These are phyloP conservation scores for Rhododendron mucronatum DNA, from an alignment of 148 eudicot genomes.

Conservation along the genomic window DNA sequence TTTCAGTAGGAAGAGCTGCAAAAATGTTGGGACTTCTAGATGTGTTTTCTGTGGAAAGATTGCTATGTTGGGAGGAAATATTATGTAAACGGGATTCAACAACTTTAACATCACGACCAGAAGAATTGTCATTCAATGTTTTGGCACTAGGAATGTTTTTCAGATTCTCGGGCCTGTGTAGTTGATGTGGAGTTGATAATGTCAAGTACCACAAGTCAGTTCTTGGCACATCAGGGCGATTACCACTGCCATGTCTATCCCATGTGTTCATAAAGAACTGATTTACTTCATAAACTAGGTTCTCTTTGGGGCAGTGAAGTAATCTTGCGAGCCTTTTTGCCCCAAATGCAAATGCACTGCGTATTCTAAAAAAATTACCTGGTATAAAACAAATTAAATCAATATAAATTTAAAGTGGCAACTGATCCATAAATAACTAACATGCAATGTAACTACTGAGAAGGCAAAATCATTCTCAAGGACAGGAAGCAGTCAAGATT, in stretches of 20 bases:
- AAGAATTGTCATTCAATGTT: constrained; percentile 21
- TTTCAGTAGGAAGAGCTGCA: constrained; percentile 26
- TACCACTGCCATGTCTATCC: constrained; percentile 91
- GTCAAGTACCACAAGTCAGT: constrained; percentile 22
- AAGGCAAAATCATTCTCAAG: not conserved
- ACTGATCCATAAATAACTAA: not conserved
- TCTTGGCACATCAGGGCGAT: constrained; percentile 74
- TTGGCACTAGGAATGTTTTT: constrained; percentile 22
- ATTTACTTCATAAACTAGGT: constrained; percentile 58
- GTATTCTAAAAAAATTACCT: constrained; percentile 91
- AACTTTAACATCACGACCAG: constrained; percentile 26
- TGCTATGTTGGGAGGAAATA: constrained; percentile 29
- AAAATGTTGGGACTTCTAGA: constrained; percentile 21
- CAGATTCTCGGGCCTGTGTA: constrained; percentile 17
- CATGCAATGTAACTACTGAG: not conserved
- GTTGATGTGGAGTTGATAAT: constrained; percentile 25
- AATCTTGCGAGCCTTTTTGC: constrained; percentile 75
- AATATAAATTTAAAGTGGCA: not conserved
- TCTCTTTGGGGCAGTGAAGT: constrained; percentile 76
- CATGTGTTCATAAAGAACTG: constrained; percentile 84
- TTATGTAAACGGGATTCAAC: constrained; percentile 19
- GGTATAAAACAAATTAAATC: constrained; percentile 8
- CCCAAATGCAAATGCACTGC: constrained; percentile 93
- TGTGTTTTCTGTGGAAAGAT: constrained; percentile 27
- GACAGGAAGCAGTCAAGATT: not conserved